Evolutionary conservation across 176 grass and related monocot genomes (phyloP).

Genomic region (Typha latifolia): DNA sequence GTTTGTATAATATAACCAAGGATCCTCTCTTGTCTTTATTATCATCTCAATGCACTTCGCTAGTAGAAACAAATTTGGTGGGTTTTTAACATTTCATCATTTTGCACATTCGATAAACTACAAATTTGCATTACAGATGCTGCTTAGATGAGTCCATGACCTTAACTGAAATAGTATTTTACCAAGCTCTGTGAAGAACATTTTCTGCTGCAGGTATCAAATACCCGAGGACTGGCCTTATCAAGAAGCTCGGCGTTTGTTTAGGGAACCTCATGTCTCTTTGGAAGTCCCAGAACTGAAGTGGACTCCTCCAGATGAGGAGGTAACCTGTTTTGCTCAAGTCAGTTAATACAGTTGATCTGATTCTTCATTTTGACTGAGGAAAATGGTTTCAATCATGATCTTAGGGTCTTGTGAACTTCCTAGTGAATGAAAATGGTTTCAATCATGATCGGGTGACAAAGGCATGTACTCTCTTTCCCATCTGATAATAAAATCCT

Average conservation of each 20-base stretch:
- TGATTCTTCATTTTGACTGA: constrained; percentile 13
- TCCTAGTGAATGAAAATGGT: constrained; percentile 73
- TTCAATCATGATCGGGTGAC: constrained; percentile 72
- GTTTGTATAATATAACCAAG: too few relatives aligned
- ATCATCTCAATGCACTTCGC: too few relatives aligned
- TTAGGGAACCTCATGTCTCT: constrained; percentile 70
- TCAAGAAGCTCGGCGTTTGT: constrained; percentile 66
- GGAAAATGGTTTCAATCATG: constrained; percentile 69
- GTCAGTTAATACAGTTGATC: neutral
- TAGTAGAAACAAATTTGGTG: too few relatives aligned
- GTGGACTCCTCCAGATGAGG: constrained; percentile 55
- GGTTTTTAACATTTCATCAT: too few relatives aligned
- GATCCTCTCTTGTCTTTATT: too few relatives aligned
- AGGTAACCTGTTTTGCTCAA: constrained; percentile 35
- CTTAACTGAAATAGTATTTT: too few relatives aligned
- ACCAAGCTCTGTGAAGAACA: constrained; percentile 1
- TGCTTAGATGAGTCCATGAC: too few relatives aligned
- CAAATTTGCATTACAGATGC: too few relatives aligned
- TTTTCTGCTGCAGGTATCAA: constrained; percentile 44
- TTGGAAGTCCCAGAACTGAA: constrained; percentile 54
- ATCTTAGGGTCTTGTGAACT: constrained; percentile 63
- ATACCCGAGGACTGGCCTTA: constrained; percentile 95
- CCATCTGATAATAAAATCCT: neutral
- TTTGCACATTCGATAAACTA: too few relatives aligned
- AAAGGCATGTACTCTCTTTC: constrained; percentile 43